Evolutionary conservation across 805 yeast genomes (phyloP).

Genomic region (Yarrowia keelungensis): DNA sequence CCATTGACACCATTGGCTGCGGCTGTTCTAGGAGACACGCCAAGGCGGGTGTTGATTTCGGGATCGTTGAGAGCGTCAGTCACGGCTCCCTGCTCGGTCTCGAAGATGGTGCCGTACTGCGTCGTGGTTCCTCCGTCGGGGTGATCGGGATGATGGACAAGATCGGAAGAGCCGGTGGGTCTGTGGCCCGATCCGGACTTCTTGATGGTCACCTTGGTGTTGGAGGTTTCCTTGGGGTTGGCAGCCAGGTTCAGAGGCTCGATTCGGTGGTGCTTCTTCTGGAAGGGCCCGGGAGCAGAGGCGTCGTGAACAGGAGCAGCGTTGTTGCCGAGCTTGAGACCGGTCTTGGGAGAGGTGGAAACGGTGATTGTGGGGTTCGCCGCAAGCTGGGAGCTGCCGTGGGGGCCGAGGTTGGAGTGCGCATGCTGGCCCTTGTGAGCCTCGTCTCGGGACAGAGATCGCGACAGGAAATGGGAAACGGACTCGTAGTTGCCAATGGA

Average conservation of each 20-base stretch:
- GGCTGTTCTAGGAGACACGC: background rate
- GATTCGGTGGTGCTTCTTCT: constrained; percentile 45
- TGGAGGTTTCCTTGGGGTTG: constrained; percentile 68
- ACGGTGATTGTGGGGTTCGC: constrained; percentile 22
- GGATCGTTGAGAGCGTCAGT: constrained; percentile 39
- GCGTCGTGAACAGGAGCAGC: constrained; percentile 6
- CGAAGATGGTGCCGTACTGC: constrained; percentile 43
- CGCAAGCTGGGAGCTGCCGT: constrained; percentile 8
- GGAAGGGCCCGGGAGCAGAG: constrained; percentile 27
- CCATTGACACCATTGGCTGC: constrained; percentile 25
- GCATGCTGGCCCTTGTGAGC: constrained; percentile 6
- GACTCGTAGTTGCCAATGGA: constrained; percentile 34
- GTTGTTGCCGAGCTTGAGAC: constrained; percentile 18
- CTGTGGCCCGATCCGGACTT: constrained; percentile 31
- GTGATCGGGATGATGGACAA: constrained; percentile 18
- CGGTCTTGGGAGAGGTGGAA: constrained; percentile 21
- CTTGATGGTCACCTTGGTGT: constrained; percentile 71
- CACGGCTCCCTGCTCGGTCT: constrained; percentile 44
- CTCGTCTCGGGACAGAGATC: constrained; percentile 27
- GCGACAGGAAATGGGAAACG: constrained; percentile 18
- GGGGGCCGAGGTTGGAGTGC: constrained; percentile 14
- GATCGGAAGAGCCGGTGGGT: constrained; percentile 2
- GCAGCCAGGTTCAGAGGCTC: constrained; percentile 72
- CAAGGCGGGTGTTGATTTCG: constrained; percentile 8
- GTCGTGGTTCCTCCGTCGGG: constrained; percentile 29